These are phyloP conservation scores for Dalbergia oliveri DNA, from an alignment of 306 rosid species.

Conservation along the genomic window DNA sequence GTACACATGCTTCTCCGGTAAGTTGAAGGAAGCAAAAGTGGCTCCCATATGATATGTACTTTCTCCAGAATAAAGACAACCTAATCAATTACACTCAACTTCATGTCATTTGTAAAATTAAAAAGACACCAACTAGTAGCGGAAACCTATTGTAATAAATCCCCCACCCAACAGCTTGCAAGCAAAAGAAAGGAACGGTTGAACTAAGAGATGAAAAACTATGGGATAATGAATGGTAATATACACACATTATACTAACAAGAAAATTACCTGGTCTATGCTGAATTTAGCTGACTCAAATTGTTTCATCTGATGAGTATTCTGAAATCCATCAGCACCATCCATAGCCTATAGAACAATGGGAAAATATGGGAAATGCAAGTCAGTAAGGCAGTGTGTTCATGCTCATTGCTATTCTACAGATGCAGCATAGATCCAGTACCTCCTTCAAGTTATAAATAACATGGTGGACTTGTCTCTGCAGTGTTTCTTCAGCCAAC, in stretches of 20 bases:
- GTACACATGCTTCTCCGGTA: slow-evolving; percentile 84
- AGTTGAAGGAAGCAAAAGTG: slow-evolving; percentile 81
- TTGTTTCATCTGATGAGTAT: slow-evolving; percentile 80
- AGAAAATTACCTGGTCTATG: slow-evolving; percentile 80
- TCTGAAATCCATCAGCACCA: slow-evolving; percentile 92
- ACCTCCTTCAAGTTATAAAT: slow-evolving; percentile 90
- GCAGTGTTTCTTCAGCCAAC: slow-evolving; percentile 84
- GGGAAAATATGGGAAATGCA: slow-evolving; percentile 40
- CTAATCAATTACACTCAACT: slow-evolving; percentile 58
- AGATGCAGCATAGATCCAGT: slow-evolving; percentile 34
- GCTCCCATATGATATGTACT: slow-evolving; percentile 95
- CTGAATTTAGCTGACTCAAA: slow-evolving; percentile 87
- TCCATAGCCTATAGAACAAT: slow-evolving; percentile 75
- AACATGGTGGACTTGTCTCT: slow-evolving; percentile 85
- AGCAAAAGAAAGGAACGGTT: not conserved
- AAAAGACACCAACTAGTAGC: slow-evolving; percentile 29
- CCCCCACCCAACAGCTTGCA: not conserved
- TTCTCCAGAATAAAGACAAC: slow-evolving; percentile 90
- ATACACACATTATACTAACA: slow-evolving; percentile 28
- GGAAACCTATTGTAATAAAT: slow-evolving; percentile 21
- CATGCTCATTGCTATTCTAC: slow-evolving; percentile 14
- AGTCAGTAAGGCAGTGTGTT: slow-evolving; percentile 32
- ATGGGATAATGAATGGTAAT: slow-evolving; percentile 24
- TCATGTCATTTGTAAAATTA: slow-evolving; percentile 39
- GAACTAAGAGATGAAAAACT: slow-evolving; percentile 32